phyloP scores from a whole-genome alignment of 768 basidiomycete species.

The Rhizopogon rudus region DNA sequence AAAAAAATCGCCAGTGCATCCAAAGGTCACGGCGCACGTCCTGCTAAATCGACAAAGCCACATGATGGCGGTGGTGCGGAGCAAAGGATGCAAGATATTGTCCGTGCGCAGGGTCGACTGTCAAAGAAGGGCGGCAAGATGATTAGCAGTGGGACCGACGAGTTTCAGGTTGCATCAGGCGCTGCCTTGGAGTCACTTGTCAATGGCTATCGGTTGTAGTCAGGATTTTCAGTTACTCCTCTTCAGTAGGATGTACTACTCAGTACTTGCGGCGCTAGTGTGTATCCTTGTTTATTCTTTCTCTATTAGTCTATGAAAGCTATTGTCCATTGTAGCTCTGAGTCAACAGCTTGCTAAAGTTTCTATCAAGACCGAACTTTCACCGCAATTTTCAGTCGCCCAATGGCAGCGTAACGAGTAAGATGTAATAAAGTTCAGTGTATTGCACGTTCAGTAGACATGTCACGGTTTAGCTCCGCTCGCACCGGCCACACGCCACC shows the following conservation, averaged over 20 bases:
- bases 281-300: neutral
- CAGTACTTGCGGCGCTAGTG: neutral
- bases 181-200: constrained; percentile 60
- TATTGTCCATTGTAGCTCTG: too few relatives aligned
- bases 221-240: neutral
- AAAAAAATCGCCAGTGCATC: constrained; percentile 14
- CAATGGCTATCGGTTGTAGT: constrained; percentile 13
- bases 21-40: constrained; percentile 2
- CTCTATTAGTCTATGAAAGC: too few relatives aligned
- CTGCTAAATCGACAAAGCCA: constrained; percentile 2
- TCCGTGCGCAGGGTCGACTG: constrained; percentile 76
- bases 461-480: too few relatives aligned
- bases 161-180: constrained; percentile 76
- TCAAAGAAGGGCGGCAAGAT: constrained; percentile 77
- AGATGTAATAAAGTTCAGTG: too few relatives aligned
- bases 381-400: too few relatives aligned
- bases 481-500: too few relatives aligned
- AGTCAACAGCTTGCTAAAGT: too few relatives aligned
- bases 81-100: constrained; percentile 80
- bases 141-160: constrained; percentile 58
- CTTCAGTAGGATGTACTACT: too few relatives aligned
- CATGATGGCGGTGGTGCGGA: constrained; percentile 49
- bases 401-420: too few relatives aligned
- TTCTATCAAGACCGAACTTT: too few relatives aligned
- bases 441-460: too few relatives aligned